Evolutionary conservation across 768 basidiomycete genomes (phyloP), one percentile per base, ranked within the genome.

Genomic region (Baorangia bicolor): DNA sequence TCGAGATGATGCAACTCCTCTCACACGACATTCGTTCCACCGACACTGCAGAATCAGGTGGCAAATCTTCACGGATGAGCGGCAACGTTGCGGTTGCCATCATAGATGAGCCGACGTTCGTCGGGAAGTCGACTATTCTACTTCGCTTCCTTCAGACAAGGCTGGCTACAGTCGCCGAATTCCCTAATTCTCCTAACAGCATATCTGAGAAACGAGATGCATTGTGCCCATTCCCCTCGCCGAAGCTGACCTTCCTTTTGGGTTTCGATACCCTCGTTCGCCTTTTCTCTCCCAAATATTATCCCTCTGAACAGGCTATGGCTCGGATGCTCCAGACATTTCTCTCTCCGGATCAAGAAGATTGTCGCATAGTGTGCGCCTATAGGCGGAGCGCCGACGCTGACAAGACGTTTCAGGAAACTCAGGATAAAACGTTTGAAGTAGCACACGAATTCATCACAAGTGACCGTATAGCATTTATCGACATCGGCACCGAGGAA

Each of bases 181-280:
- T 46, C 33, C 42, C 44, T 25, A 21, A 14, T 46, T 23, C 37
- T 20, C 18, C 35, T 5, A 13, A 21, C n/a, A 21, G 35, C 25
- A 54, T 62, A 31, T 46, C 52, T 33, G 57, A 69, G 41, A 50
- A 62, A 30, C 48, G 45, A 37, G 52, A 50, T 18, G 12, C 13
- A 30, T 43, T 28, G 23, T 30, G 56, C 31, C 49, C 56, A 30
- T 35, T 58, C 50, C 57, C 53, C 35, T 55, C 49, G 28, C 68
- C 78, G 4, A 77, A 81, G 55, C 71, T 94, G 20, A 81, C 82
- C 2, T 94, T 93, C 68, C 73, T 93, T 27, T 74, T 92, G 54
- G 94, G 95, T 7, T 80, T 83, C 42, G 95, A 97, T 66, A 98
- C 95, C 2, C 79, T 98, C 43, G 81, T 85, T 53, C 85, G 94